Evolutionary conservation across 495 filamentous ascomycete genomes (phyloP), one percentile per base, ranked within the genome.

Genomic region (Penicillium mononematosum): DNA sequence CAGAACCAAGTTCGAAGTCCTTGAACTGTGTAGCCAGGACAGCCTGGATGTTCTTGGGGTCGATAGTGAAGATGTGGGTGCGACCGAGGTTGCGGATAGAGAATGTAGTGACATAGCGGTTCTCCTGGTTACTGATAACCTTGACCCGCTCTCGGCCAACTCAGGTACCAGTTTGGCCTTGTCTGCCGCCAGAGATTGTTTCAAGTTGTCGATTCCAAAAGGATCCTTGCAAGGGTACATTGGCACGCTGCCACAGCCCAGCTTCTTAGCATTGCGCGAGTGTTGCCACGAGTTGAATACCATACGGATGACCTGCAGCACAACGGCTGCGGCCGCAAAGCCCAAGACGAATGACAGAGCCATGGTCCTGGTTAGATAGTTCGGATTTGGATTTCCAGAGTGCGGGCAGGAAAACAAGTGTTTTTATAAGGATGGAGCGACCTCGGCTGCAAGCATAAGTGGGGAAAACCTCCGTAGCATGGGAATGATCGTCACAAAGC

Each of bases 31-130:
- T 80, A 5, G 82, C 78, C 32, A 84, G 70, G 10, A 84, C 57
- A 25, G 82, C 78, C 61, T 81, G 76, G 17, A 83, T 61, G 59
- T 85, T 85, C 54, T 76, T 75, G 8, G 81, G 81, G 20, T 85
- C 82, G 48, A 74, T 67, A 10, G 83, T 85, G 41, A 70, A 70
- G 50, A 74, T 42, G 19, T 55, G 46, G 20, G 71, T 58, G 27
- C 61, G 61, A 44, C 70, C 70, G 25, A 71, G 47, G 31, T 69
- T 67, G 32, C 67, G 64, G 12, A 68, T 22, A 10, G 51, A 43
- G 45, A 60, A 72, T 19, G 71, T 73, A 2, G 60, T 62, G 24
- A 74, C 66, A 36, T 58, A 56, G 22, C 73, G 69, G 32, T 65
- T 62, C 45, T 75, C 67, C 19, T 54, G 58, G 0, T 70, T 62